Conservation (phyloP, 306 rosid genomes). For the Sesbania bispinosa region DNA sequence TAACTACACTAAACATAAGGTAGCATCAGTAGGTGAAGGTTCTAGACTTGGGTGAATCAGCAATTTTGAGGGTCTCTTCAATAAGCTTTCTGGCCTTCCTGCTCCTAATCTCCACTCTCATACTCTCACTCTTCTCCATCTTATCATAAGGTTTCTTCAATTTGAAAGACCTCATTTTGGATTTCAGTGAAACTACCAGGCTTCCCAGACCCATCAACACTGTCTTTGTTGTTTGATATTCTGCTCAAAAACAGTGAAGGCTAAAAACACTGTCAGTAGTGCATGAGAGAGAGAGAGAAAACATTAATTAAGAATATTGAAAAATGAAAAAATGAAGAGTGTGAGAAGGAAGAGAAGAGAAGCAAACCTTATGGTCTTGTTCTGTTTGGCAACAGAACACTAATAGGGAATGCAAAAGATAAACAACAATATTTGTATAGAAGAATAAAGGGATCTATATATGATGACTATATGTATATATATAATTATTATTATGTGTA, state of each 20-base stretch:
- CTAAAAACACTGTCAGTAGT: not conserved
- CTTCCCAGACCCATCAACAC: constrained; percentile 62
- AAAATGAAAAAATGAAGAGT: not conserved
- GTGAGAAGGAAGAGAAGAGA: not conserved
- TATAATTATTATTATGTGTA: not conserved
- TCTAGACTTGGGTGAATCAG: constrained; percentile 74
- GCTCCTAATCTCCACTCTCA: constrained; percentile 93
- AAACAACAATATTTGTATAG: not conserved
- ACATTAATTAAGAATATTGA: too few relatives aligned
- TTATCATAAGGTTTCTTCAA: constrained; percentile 71
- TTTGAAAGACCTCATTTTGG: constrained; percentile 67
- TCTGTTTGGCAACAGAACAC: constrained; percentile 4
- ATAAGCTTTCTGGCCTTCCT: constrained; percentile 80
- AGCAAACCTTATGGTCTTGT: constrained; percentile 17
- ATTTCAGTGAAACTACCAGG: constrained; percentile 57
- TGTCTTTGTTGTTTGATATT: not conserved
- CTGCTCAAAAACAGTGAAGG: constrained; percentile 13
- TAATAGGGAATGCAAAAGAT: not conserved
- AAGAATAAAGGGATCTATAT: not conserved
- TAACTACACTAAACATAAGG: not conserved
- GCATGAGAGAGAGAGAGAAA: not conserved
- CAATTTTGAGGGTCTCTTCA: constrained; percentile 64
- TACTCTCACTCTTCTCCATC: constrained; percentile 95
- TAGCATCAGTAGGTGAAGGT: constrained; percentile 46
- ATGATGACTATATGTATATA: too few relatives aligned